Conservation (phyloP, 2,329 filamentous ascomycete genomes). For the Didymella pomorum region DNA sequence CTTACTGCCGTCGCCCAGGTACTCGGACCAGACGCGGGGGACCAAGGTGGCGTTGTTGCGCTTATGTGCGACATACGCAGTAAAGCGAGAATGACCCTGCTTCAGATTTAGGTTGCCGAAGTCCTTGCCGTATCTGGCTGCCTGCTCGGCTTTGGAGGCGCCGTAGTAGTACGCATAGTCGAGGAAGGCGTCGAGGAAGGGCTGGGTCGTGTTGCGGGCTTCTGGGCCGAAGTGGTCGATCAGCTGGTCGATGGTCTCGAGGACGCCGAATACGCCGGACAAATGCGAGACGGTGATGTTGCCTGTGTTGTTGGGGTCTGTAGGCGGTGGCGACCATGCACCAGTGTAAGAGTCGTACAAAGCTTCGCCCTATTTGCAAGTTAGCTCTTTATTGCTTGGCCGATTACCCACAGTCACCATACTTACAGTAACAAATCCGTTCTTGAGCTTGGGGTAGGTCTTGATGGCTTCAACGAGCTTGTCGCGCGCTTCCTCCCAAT, state of each 20-base stretch:
- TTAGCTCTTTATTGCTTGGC: too few relatives aligned
- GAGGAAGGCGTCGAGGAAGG: conserved; percentile 64
- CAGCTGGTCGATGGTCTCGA: conserved; percentile 66
- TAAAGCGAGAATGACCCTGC: conserved; percentile 67
- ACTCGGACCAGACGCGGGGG: conserved; percentile 63
- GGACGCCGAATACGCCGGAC: conserved; percentile 65
- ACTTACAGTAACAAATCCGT: conserved; percentile 63
- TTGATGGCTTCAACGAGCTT: conserved; percentile 60
- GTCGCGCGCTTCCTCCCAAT: conserved; percentile 61
- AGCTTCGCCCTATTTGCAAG: conserved; percentile 52
- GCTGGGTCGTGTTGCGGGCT: conserved; percentile 55
- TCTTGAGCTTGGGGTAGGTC: conserved; percentile 63
- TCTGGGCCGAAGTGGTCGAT: conserved; percentile 55
- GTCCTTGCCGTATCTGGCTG: conserved; percentile 59
- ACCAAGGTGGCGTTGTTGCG: conserved; percentile 59
- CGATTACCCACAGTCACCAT: too few relatives aligned
- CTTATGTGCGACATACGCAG: conserved; percentile 61
- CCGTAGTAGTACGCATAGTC: conserved; percentile 69
- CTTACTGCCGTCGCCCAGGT: conserved; percentile 53
- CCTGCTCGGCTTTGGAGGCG: conserved; percentile 60
- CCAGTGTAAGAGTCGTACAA: conserved; percentile 62
- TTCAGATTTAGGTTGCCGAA: conserved; percentile 59
- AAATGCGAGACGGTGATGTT: conserved; percentile 64
- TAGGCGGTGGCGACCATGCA: conserved; percentile 60
- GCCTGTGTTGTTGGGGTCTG: conserved; percentile 62